Percentiles rank a stretch among this genome's conserved stretches.
Evolutionary conservation across 2,329 filamentous ascomycete genomes (phyloP).

Genomic region (Pestalotiopsis sp.): DNA sequence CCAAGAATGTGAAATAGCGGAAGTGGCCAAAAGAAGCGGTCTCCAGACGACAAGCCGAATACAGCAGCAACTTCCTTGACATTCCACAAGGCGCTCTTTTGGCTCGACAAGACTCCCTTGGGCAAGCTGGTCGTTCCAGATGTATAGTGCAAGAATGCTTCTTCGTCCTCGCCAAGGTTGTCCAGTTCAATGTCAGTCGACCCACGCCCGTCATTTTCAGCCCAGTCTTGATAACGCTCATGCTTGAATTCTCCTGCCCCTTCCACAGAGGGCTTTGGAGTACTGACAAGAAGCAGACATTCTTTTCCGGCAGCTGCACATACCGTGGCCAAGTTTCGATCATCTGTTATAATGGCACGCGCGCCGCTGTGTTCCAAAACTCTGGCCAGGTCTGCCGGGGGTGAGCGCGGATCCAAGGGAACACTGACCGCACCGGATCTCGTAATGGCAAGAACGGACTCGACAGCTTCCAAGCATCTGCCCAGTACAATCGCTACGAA

Average conservation of each 20-base stretch:
- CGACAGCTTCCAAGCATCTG: conserved; percentile 8
- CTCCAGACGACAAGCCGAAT: not conserved
- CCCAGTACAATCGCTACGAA: conserved; percentile 9
- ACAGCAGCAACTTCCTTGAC: conserved; percentile 3
- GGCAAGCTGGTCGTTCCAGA: conserved; percentile 8
- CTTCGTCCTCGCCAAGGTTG: not conserved
- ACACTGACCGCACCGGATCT: conserved; percentile 8
- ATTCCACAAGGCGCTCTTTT: conserved; percentile 7
- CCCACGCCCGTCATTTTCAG: not conserved
- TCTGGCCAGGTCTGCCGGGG: conserved; percentile 1
- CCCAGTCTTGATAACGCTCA: conserved; percentile 6
- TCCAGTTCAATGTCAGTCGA: conserved; percentile 1
- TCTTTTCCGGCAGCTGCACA: conserved; percentile 1
- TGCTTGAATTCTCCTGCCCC: not conserved
- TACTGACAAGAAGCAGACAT: not conserved
- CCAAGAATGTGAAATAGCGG: conserved; percentile 9
- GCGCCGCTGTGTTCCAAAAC: conserved; percentile 6
- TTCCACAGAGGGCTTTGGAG: not conserved
- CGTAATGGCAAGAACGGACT: not conserved
- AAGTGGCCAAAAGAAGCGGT: conserved; percentile 8
- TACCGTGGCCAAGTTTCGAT: not conserved
- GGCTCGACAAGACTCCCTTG: conserved; percentile 4
- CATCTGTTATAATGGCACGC: conserved; percentile 4
- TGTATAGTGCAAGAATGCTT: conserved; percentile 7
- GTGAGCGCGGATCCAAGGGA: conserved; percentile 6